These are phyloP conservation scores for Zygosaccharomyces siamensis DNA, from an alignment of 805 yeast genomes.

Conservation along the genomic window DNA sequence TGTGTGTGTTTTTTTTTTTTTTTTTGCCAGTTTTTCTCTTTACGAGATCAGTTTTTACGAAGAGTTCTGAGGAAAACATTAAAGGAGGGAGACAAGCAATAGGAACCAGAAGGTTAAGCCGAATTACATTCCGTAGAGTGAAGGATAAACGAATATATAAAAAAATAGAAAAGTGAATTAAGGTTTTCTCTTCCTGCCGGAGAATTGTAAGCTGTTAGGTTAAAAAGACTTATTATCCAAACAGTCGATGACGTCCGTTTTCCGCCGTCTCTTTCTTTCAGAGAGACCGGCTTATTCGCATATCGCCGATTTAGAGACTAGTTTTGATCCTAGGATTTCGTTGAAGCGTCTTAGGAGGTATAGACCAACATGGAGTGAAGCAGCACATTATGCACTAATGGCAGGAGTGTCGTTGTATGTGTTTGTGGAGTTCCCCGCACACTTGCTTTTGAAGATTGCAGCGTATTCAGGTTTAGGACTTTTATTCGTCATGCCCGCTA, in stretches of 20 bases:
- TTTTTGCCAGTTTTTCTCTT: not conserved
- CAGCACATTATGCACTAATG: slow-evolving; percentile 48
- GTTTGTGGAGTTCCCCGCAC: slow-evolving; percentile 53
- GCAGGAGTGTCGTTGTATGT: slow-evolving; percentile 53
- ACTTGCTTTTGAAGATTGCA: slow-evolving; percentile 37
- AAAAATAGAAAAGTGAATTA: not conserved
- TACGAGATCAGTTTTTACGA: not conserved
- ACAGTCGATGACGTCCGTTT: slow-evolving; percentile 1
- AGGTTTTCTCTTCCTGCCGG: not conserved
- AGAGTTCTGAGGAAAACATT: not conserved
- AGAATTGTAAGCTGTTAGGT: not conserved
- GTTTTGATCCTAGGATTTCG: slow-evolving; percentile 42
- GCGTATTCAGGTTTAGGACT: slow-evolving; percentile 39
- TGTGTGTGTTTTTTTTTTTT: not conserved
- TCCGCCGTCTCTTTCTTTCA: slow-evolving; percentile 43
- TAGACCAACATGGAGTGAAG: slow-evolving; percentile 45
- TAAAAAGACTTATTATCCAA: not conserved
- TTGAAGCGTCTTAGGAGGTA: slow-evolving; percentile 41
- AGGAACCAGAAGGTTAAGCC: too few relatives aligned
- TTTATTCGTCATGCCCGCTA: slow-evolving; percentile 61
- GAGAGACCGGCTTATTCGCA: slow-evolving; percentile 48
- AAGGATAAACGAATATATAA: not conserved
- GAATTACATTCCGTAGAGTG: not conserved
- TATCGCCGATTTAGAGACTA: slow-evolving; percentile 48
- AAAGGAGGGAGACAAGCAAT: not conserved